These are phyloP conservation scores for Oligophagozyma castellii DNA, from an alignment of 1,139 yeast genomes.

Conservation along the genomic window DNA sequence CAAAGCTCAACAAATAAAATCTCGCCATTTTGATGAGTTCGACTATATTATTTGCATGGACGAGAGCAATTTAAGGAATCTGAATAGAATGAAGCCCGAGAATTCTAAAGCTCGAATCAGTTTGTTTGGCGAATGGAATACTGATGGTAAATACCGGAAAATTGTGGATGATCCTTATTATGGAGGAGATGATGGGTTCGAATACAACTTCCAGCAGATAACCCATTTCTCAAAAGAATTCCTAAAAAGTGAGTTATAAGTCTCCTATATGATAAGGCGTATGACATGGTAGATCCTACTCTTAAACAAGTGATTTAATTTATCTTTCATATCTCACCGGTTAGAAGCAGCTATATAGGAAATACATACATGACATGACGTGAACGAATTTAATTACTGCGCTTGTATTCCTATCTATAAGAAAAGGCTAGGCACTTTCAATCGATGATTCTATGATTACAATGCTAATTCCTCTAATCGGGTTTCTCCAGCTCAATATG, in stretches of 20 bases:
- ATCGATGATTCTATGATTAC: too few species aligned
- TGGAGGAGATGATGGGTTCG: constrained; percentile 77
- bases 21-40: constrained; percentile 48
- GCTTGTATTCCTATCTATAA: too few species aligned
- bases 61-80: constrained; percentile 44
- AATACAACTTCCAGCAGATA: constrained; percentile 61
- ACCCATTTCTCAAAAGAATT: constrained; percentile 59
- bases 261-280: too few species aligned
- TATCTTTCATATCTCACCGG: too few species aligned
- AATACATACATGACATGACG: too few species aligned
- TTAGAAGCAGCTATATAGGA: too few species aligned
- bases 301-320: too few species aligned
- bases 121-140: constrained; percentile 67
- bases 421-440: too few species aligned
- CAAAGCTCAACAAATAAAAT: constrained; percentile 53
- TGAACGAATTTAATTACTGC: too few species aligned
- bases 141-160: constrained; percentile 30
- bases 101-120: constrained; percentile 34
- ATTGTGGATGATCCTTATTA: constrained; percentile 86
- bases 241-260: constrained; percentile 31
- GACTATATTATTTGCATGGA: constrained; percentile 89
- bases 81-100: constrained; percentile 47
- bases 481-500: too few species aligned
- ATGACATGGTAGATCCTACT: too few species aligned
- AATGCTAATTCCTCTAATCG: too few species aligned